Conservation (phyloP, 768 basidiomycete genomes). For the Boletus rubropictus region DNA sequence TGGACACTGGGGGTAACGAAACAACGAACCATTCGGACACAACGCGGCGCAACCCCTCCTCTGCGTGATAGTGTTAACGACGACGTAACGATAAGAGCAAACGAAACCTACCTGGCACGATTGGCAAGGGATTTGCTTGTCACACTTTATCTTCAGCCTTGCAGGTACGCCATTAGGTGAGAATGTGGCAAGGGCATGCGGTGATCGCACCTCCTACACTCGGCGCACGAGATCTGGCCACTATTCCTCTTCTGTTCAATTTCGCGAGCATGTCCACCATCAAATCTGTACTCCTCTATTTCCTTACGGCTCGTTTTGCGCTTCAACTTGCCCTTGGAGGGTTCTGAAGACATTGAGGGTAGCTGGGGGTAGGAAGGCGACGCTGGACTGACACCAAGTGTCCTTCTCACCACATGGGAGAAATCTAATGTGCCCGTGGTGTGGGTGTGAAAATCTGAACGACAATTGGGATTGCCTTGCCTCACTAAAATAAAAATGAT, state of each 20-base stretch:
- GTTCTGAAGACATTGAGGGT: slow-evolving; percentile 50
- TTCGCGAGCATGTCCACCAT: slow-evolving; percentile 54
- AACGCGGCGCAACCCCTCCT: slow-evolving; percentile 63
- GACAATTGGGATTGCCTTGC: slow-evolving; percentile 12
- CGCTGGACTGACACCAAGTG: background rate
- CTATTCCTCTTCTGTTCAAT: slow-evolving; percentile 69
- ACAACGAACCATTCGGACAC: slow-evolving; percentile 61
- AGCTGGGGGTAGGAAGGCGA: slow-evolving; percentile 6
- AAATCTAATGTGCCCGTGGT: slow-evolving; percentile 21
- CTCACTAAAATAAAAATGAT: background rate
- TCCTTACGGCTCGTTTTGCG: slow-evolving; percentile 47
- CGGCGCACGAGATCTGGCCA: slow-evolving; percentile 75
- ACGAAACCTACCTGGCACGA: slow-evolving; percentile 54
- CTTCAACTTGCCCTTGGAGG: slow-evolving; percentile 45
- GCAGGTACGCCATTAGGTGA: slow-evolving; percentile 14
- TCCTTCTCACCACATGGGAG: slow-evolving; percentile 4
- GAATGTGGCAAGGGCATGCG: slow-evolving; percentile 29
- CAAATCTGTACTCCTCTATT: slow-evolving; percentile 45
- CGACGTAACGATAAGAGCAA: background rate
- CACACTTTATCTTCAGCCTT: slow-evolving; percentile 77
- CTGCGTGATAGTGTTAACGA: slow-evolving; percentile 29
- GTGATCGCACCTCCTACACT: slow-evolving; percentile 73
- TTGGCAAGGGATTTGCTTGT: slow-evolving; percentile 76
- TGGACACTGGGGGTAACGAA: background rate
- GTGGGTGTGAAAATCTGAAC: slow-evolving; percentile 26